Percentiles rank a stretch among this genome's conserved stretches.
Evolutionary conservation across 2,329 filamentous ascomycete genomes (phyloP).

Genomic region (Ophiostoma ulmi): DNA sequence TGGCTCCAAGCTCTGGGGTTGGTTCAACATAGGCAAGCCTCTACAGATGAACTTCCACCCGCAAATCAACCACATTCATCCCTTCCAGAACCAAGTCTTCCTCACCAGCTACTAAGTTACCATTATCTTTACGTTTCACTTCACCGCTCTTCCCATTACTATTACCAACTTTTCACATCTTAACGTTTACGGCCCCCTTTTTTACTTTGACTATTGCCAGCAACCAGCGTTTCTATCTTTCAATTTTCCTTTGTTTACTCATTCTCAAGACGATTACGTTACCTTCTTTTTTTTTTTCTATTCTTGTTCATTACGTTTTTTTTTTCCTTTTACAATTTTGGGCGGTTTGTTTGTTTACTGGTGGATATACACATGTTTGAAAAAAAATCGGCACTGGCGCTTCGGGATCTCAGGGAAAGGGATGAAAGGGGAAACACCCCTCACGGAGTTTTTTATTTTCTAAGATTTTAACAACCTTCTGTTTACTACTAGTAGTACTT

Average conservation of each 20-base stretch:
- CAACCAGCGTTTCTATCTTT: slow-evolving; percentile 5
- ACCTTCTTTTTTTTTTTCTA: not conserved
- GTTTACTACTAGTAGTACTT: not conserved
- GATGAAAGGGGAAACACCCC: slow-evolving; percentile 1
- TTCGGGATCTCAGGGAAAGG: not conserved
- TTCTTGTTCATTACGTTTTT: slow-evolving; percentile 15
- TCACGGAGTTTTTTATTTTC: not conserved
- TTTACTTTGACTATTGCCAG: not conserved
- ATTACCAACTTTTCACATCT: not conserved
- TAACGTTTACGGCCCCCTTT: slow-evolving; percentile 16
- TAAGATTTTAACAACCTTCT: not conserved
- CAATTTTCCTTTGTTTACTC: not conserved
- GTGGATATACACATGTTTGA: slow-evolving; percentile 11
- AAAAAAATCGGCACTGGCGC: slow-evolving; percentile 12
- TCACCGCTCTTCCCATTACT: not conserved
- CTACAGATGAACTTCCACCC: slow-evolving; percentile 19
- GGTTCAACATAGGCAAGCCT: not conserved
- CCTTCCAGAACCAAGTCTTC: slow-evolving; percentile 16
- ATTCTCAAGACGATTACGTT: slow-evolving; percentile 15
- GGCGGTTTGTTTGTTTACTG: slow-evolving; percentile 7
- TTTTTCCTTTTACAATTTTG: not conserved
- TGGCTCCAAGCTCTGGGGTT: not conserved
- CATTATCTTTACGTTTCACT: not conserved
- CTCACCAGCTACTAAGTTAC: not conserved
- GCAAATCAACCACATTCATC: slow-evolving; percentile 19